Evolutionary conservation across 1,284 basidiomycete genomes (phyloP).

Genomic region (Inonotus obliquus): DNA sequence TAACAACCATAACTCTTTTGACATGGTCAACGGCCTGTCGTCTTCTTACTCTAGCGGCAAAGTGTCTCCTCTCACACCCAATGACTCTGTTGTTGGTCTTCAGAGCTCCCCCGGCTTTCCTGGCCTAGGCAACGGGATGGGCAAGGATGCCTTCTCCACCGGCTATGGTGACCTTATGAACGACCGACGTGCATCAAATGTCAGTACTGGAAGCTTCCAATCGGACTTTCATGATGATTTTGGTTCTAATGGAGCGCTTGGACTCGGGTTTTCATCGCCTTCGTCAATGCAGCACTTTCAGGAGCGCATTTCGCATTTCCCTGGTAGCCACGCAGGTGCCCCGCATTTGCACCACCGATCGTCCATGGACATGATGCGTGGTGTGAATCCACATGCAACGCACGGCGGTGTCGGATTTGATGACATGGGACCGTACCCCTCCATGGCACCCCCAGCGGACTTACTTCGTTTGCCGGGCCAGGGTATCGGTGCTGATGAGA

Average conservation of each 20-base stretch:
- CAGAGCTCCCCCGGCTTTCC: slow-evolving; percentile 52
- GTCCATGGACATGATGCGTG: slow-evolving; percentile 54
- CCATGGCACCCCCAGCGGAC: slow-evolving; percentile 46
- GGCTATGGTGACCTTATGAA: slow-evolving; percentile 33
- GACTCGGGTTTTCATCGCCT: slow-evolving; percentile 37
- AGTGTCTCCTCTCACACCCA: slow-evolving; percentile 68
- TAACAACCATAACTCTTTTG: slow-evolving; percentile 47
- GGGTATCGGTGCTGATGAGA: slow-evolving; percentile 45
- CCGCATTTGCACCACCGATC: slow-evolving; percentile 28
- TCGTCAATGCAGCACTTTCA: slow-evolving; percentile 49
- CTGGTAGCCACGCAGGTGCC: slow-evolving; percentile 41
- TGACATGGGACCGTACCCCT: slow-evolving; percentile 52
- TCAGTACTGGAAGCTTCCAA: slow-evolving; percentile 39
- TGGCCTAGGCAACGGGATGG: slow-evolving; percentile 33
- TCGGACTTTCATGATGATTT: slow-evolving; percentile 60
- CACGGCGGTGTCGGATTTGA: slow-evolving; percentile 50
- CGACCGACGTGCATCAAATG: slow-evolving; percentile 53
- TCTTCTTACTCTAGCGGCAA: slow-evolving; percentile 64
- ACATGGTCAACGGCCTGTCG: slow-evolving; percentile 56
- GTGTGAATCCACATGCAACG: slow-evolving; percentile 64
- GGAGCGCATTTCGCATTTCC: slow-evolving; percentile 52
- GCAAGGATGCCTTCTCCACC: slow-evolving; percentile 47
- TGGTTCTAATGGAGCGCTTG: slow-evolving; percentile 32
- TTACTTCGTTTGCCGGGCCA: slow-evolving; percentile 51
- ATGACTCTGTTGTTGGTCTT: slow-evolving; percentile 49